Evolutionary conservation across 495 filamentous ascomycete species (phyloP), one percentile per base, ranked within the genome.

Genomic region (Podospora comata): DNA sequence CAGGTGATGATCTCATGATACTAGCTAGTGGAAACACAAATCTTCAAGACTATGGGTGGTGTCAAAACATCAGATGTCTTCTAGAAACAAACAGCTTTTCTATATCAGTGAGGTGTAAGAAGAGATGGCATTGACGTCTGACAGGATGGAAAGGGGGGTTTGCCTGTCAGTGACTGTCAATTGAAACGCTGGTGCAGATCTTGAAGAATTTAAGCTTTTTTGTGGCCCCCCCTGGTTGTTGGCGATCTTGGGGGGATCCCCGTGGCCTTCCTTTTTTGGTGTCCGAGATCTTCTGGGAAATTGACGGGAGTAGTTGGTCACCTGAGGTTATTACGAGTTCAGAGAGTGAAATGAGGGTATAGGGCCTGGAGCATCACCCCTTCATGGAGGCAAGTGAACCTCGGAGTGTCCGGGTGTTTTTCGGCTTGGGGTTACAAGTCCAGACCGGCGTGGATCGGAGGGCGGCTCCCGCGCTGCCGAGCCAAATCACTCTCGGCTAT

Each of bases 401-500:
- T 70, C 68, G 68, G 68, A 60, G 64, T 54, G 44, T 39, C 23
- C 68, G 68, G 65, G 26, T 26, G 19, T 2, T 60, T 28, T 65
- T 62, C 58, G 58, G 64, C 62, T 58, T 64, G 64, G 28, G 63
- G 23, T 23, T 59, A 48, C 6, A 11, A 39, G 34, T 39, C 34
- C 34, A 39, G 34, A 19, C 9, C 55, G 55, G 55, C n/a, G 55
- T 58, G n/a, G 55, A 26, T 58, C 55, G 55, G 55, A 58, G 55
- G 55, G 55, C 55, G 39, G 9, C 13, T 58, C n/a, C 55, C 55
- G 55, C 55, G n/a, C 55, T 19, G 23, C 59, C 60, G 65, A 44
- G 65, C 55, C 60, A 65, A 34, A 60, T 27, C 55, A 32, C 55
- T 68, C 56, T 66, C 67, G 70, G 70, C 66, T 72, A 68, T 68